Conservation (phyloP, 805 yeast genomes). For the Cyberlindnera samutprakarnensis region DNA sequence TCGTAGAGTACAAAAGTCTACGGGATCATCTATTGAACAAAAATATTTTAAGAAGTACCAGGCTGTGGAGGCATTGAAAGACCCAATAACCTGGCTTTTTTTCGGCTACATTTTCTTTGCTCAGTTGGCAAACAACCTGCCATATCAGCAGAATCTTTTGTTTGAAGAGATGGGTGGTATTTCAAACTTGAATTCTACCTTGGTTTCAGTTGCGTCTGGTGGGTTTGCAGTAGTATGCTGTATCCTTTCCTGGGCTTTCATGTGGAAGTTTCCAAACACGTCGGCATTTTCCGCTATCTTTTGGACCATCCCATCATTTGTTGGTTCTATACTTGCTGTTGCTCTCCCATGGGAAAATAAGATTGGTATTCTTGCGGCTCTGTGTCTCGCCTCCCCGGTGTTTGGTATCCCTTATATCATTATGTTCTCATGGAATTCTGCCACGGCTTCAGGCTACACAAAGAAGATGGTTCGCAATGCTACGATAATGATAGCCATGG, state of each 20-base stretch:
- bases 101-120: conserved; percentile 27
- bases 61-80: conserved; percentile 35
- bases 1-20: conserved; percentile 31
- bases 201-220: conserved; percentile 47
- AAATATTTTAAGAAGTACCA: conserved; percentile 36
- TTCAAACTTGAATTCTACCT: conserved; percentile 37
- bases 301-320: conserved; percentile 36
- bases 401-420: conserved; percentile 36
- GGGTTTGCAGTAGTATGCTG: conserved; percentile 39
- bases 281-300: conserved; percentile 32
- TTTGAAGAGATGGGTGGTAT: conserved; percentile 39
- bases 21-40: conserved; percentile 35
- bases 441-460: conserved; percentile 40
- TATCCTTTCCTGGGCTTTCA: conserved; percentile 28
- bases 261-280: conserved; percentile 28
- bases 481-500: conserved; percentile 36
- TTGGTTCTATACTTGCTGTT: conserved; percentile 38
- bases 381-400: conserved; percentile 39
- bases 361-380: conserved; percentile 38
- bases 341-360: conserved; percentile 37
- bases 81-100: conserved; percentile 33
- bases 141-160: conserved; percentile 44
- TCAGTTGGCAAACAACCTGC: conserved; percentile 44
- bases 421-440: conserved; percentile 28
- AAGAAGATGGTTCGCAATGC: conserved; percentile 42